Evolutionary conservation across 306 rosid species (phyloP).

Genomic region (Quercus dentata): DNA sequence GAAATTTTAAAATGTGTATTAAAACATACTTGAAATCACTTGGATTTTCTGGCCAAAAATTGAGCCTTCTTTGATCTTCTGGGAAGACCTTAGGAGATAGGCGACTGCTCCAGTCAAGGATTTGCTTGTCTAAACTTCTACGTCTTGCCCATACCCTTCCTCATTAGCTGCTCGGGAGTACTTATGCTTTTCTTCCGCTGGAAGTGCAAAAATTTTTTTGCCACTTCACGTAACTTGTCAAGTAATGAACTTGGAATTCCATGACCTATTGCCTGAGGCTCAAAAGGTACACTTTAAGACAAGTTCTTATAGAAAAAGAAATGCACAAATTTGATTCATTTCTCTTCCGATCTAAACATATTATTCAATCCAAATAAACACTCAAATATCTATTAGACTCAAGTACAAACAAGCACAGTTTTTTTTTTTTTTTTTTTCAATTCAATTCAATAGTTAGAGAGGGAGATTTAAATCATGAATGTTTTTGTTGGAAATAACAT

Average conservation of each 20-base stretch:
- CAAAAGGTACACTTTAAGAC: background rate
- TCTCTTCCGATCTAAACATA: too few species aligned
- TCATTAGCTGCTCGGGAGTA: constrained; percentile 33
- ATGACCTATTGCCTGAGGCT: constrained; percentile 60
- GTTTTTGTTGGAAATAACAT: too few species aligned
- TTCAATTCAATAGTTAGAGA: too few species aligned
- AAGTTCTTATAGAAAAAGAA: too few species aligned
- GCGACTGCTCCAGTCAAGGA: constrained; percentile 52
- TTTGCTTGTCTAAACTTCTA: constrained; percentile 39
- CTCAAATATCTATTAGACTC: too few species aligned
- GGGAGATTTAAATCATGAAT: too few species aligned
- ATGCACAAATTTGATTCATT: too few species aligned
- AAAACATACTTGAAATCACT: constrained; percentile 37
- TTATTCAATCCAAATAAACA: too few species aligned
- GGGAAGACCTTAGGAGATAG: constrained; percentile 28
- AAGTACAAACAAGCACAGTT: too few species aligned
- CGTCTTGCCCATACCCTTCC: constrained; percentile 54
- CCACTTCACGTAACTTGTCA: constrained; percentile 46
- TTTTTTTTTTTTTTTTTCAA: too few species aligned
- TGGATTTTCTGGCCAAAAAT: constrained; percentile 62
- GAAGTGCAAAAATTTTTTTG: constrained; percentile 57
- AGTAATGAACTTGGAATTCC: constrained; percentile 53
- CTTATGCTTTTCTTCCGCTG: constrained; percentile 56
- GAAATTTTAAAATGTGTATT: background rate
- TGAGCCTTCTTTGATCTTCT: constrained; percentile 26